Percentiles rank a stretch among this genome's conserved stretches.
These are phyloP conservation scores for Pseudohalonectria lignicola DNA, from an alignment of 2,329 filamentous ascomycete genomes.

Conservation along the genomic window DNA sequence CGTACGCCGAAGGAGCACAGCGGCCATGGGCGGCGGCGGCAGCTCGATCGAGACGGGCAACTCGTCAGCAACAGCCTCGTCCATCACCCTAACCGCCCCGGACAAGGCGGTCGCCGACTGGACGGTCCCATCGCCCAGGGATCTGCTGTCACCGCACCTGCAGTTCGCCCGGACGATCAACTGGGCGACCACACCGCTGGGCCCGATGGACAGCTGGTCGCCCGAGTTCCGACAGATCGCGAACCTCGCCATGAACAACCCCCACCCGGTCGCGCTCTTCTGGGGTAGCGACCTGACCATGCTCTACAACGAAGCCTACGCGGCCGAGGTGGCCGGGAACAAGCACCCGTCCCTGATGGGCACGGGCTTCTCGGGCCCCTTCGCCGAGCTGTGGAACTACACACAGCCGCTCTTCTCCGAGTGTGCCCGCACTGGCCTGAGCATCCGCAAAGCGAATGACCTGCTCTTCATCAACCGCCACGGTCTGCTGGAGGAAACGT, in stretches of 20 bases:
- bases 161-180: constrained; percentile 21
- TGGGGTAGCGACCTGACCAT: constrained; percentile 52
- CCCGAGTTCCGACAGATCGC: constrained; percentile 28
- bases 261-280: constrained; percentile 40
- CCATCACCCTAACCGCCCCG: constrained; percentile 16
- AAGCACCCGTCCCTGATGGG: constrained; percentile 53
- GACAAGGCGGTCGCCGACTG: constrained; percentile 23
- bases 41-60: too few relatives aligned
- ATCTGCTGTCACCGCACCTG: constrained; percentile 16
- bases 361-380: constrained; percentile 42
- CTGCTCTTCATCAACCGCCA: constrained; percentile 18
- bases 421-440: constrained; percentile 20
- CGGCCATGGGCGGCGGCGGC: too few relatives aligned
- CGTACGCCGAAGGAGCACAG: too few relatives aligned
- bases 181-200: constrained; percentile 31
- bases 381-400: constrained; percentile 34
- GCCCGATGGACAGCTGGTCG: constrained; percentile 30
- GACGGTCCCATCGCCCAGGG: constrained; percentile 16
- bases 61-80: too few relatives aligned
- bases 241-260: constrained; percentile 25
- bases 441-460: constrained; percentile 21
- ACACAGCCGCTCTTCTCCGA: constrained; percentile 20
- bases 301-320: constrained; percentile 52
- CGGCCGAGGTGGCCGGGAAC: constrained; percentile 45
- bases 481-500: constrained; percentile 26